phyloP scores from a whole-genome alignment of 1,139 yeast genomes.

The Tardiomyces depauwii region DNA sequence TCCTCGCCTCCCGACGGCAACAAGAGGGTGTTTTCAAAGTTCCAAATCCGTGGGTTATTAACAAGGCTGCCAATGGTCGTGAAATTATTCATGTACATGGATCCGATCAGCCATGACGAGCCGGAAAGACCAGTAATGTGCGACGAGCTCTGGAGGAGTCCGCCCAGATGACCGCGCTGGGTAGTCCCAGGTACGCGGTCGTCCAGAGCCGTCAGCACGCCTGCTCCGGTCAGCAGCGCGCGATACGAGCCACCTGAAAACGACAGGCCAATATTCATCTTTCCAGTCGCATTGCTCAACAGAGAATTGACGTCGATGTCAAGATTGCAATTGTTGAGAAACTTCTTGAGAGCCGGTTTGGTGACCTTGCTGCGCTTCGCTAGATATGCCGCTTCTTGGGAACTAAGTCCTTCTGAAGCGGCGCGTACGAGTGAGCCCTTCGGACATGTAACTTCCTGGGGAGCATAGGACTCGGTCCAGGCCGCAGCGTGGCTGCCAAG shows the following conservation, averaged over 20 bases:
- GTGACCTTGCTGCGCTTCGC: slow-evolving; percentile 39
- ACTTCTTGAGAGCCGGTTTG: slow-evolving; percentile 41
- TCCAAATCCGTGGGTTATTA: slow-evolving; percentile 58
- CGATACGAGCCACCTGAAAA: slow-evolving; percentile 91
- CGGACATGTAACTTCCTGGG: too few species aligned
- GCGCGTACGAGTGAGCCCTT: too few species aligned
- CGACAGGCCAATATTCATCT: slow-evolving; percentile 53
- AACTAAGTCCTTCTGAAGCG: slow-evolving; percentile 1
- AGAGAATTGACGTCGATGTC: slow-evolving; percentile 46
- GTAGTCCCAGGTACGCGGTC: slow-evolving; percentile 50
- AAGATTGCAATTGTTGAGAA: slow-evolving; percentile 46
- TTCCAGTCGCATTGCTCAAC: slow-evolving; percentile 31
- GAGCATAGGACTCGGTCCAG: too few species aligned
- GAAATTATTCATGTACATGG: slow-evolving; percentile 69
- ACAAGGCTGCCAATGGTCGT: slow-evolving; percentile 53
- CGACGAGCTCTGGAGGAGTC: slow-evolving; percentile 66
- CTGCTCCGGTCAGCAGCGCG: slow-evolving; percentile 88
- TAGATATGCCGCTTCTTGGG: too few species aligned
- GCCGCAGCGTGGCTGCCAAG: too few species aligned
- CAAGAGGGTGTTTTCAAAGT: slow-evolving; percentile 49
- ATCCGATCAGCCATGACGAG: slow-evolving; percentile 71
- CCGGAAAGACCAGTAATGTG: slow-evolving; percentile 82
- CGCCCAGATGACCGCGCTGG: slow-evolving; percentile 60
- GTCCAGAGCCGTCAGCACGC: slow-evolving; percentile 71
- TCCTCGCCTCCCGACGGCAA: slow-evolving; percentile 63